These are phyloP conservation scores for Roridomyces roridus DNA, from an alignment of 768 basidiomycete genomes.

Conservation along the genomic window DNA sequence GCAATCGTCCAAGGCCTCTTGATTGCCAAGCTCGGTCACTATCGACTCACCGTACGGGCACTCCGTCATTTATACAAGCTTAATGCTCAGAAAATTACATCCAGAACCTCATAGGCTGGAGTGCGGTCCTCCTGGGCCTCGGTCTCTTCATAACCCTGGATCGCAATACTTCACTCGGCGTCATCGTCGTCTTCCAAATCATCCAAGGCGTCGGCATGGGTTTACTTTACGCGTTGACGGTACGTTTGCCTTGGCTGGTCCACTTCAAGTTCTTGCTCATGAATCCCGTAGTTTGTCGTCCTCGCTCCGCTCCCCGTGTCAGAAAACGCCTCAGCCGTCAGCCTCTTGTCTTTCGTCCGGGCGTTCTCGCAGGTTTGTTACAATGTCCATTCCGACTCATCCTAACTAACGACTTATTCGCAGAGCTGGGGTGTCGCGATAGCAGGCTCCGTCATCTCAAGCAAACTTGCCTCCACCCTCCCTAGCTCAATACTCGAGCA, in stretches of 20 bases:
- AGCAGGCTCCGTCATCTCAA: slow-evolving; percentile 56
- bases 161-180: slow-evolving; percentile 29
- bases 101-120: slow-evolving; percentile 26
- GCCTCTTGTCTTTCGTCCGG: slow-evolving; percentile 47
- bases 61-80: too few species aligned
- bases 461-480: slow-evolving; percentile 47
- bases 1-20: slow-evolving; percentile 42
- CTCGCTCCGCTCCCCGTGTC: slow-evolving; percentile 49
- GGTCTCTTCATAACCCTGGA: slow-evolving; percentile 40
- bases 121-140: slow-evolving; percentile 34
- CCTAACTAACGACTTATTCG: too few species aligned
- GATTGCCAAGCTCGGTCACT: slow-evolving; percentile 26
- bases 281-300: too few species aligned
- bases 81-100: too few species aligned
- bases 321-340: slow-evolving; percentile 48
- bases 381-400: too few species aligned
- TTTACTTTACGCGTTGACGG: slow-evolving; percentile 19
- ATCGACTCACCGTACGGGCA: too few species aligned
- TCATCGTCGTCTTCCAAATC: slow-evolving; percentile 30
- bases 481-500: slow-evolving; percentile 42
- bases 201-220: slow-evolving; percentile 35
- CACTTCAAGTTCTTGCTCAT: too few species aligned
- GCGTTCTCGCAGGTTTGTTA: slow-evolving; percentile 44
- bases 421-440: slow-evolving; percentile 63
- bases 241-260: too few species aligned